A percentile compares a stretch with the other conserved stretches of the same genome.
These are phyloP conservation scores for Amaranthus cruentus DNA, from an alignment of 148 eudicot genomes.

Conservation along the genomic window DNA sequence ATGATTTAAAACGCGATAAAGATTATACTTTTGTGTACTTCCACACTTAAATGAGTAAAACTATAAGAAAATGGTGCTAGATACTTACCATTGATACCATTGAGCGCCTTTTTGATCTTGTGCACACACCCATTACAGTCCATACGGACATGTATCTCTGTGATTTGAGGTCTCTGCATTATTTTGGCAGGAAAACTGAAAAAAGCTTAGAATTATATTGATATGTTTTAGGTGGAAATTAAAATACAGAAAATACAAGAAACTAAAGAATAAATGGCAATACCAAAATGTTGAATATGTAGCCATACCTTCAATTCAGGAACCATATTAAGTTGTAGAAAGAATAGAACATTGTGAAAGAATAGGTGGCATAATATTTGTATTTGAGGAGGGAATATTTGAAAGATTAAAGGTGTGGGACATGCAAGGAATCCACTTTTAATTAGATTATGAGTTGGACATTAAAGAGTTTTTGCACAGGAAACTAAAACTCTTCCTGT, in stretches of 20 bases:
- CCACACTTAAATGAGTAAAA: background rate
- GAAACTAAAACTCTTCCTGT: constrained; percentile 14
- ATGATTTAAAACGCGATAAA: too few relatives aligned
- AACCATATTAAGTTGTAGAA: constrained; percentile 35
- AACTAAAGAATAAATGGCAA: background rate
- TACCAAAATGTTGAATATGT: constrained; percentile 6
- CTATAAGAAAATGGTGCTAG: background rate
- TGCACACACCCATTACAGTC: constrained; percentile 96
- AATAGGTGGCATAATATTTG: constrained; percentile 38
- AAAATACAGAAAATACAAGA: background rate
- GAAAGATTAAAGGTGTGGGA: constrained; percentile 56
- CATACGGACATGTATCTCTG: constrained; percentile 79
- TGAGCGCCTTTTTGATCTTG: constrained; percentile 84
- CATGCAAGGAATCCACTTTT: constrained; percentile 64
- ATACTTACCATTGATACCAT: constrained; percentile 66
- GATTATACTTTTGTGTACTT: too few relatives aligned
- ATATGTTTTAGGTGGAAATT: background rate
- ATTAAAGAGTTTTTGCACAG: constrained; percentile 12
- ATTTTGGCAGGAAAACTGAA: constrained; percentile 23
- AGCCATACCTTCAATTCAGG: constrained; percentile 54
- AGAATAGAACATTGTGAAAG: constrained; percentile 22
- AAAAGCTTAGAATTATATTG: constrained; percentile 14
- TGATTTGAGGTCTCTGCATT: constrained; percentile 76
- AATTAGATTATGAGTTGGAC: constrained; percentile 21
- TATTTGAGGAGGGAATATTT: constrained; percentile 62